A percentile compares a stretch with the other conserved stretches of the same genome.
These are phyloP conservation scores for Alternaria angustiovoidea DNA, from an alignment of 2,329 filamentous ascomycete genomes.

Conservation along the genomic window DNA sequence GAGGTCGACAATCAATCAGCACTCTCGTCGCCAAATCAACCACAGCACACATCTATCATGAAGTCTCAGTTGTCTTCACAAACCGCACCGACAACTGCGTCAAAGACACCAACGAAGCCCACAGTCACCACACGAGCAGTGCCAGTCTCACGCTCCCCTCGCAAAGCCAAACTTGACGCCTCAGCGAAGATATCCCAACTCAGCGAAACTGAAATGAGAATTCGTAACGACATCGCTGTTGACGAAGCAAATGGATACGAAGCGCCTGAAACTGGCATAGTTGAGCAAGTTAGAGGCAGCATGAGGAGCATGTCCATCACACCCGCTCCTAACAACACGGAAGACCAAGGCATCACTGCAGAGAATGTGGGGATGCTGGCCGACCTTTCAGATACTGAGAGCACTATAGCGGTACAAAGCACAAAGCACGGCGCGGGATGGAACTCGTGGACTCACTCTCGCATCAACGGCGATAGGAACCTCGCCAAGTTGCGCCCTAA, in stretches of 20 bases:
- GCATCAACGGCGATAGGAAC: conserved; percentile 11
- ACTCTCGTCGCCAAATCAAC: background rate
- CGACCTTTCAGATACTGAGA: background rate
- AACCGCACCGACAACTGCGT: background rate
- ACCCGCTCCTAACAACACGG: background rate
- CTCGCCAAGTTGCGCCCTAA: background rate
- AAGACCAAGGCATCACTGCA: background rate
- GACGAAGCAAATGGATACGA: background rate
- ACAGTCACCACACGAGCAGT: background rate
- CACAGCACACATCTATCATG: background rate
- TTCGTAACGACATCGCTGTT: background rate
- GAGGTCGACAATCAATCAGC: background rate
- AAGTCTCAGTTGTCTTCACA: background rate
- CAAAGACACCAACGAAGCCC: background rate
- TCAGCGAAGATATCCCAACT: background rate
- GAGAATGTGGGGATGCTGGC: background rate
- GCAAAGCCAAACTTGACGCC: background rate
- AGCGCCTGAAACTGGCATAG: background rate
- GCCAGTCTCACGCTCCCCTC: background rate
- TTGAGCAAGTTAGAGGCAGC: conserved; percentile 1
- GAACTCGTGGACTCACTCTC: conserved; percentile 6
- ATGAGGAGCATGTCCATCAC: background rate
- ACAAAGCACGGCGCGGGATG: background rate
- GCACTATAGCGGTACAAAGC: background rate
- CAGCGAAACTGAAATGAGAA: background rate